Conservation (phyloP, 192 early-diverging fungal genomes). For the Oehlia diaphana region DNA sequence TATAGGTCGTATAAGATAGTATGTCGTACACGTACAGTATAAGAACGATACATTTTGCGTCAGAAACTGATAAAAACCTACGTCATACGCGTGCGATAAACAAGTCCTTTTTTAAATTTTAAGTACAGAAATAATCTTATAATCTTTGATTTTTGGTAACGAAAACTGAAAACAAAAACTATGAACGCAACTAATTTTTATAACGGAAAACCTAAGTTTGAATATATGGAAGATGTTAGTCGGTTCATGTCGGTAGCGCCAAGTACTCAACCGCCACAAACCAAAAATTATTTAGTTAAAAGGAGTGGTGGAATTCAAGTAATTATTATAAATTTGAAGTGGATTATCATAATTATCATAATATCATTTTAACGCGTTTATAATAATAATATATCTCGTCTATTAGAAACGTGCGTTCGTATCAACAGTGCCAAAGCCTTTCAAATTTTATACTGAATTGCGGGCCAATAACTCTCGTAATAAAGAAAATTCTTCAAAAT, state of each 20-base stretch:
- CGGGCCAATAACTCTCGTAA: not conserved
- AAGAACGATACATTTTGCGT: too few species aligned
- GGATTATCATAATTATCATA: not conserved
- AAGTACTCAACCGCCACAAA: not conserved
- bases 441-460: slow-evolving; percentile 1
- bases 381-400: not conserved
- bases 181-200: not conserved
- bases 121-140: too few species aligned
- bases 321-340: not conserved
- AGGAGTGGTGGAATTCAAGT: not conserved
- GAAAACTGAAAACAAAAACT: too few species aligned
- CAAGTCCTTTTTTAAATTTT: too few species aligned
- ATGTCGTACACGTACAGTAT: too few species aligned
- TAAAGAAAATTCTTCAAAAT: not conserved
- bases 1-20: too few species aligned
- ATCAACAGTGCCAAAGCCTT: slow-evolving; percentile 20
- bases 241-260: too few species aligned
- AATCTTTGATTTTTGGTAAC: too few species aligned
- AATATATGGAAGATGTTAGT: not conserved
- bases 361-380: not conserved
- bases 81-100: too few species aligned
- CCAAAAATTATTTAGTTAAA: not conserved
- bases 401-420: not conserved
- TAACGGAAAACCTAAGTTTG: not conserved
- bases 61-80: too few species aligned